Evolutionary conservation across 306 rosid species (phyloP).

Genomic region (Quercus suber): DNA sequence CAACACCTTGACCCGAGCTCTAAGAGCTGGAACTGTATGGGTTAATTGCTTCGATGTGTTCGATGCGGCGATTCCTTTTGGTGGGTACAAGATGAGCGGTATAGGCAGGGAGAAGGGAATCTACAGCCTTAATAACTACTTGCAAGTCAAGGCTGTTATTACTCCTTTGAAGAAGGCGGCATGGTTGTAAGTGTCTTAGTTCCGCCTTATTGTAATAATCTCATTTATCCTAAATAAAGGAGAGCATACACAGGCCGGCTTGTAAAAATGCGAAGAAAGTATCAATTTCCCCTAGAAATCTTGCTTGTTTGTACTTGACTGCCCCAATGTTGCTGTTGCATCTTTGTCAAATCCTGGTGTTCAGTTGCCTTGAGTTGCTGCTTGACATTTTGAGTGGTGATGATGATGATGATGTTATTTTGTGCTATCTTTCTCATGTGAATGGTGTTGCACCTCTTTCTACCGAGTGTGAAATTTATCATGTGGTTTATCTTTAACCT

Average conservation of each 20-base stretch:
- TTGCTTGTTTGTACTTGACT: not conserved
- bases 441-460: not conserved
- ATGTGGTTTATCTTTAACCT: no score
- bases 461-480: not conserved
- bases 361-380: not conserved
- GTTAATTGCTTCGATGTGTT: constrained; percentile 87
- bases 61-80: constrained; percentile 95
- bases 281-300: not conserved
- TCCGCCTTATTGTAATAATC: not conserved
- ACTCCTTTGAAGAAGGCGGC: constrained; percentile 72
- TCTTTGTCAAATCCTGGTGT: not conserved
- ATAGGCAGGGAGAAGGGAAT: constrained; percentile 84
- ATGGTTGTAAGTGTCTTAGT: constrained; percentile 48
- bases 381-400: not conserved
- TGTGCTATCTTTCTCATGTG: not conserved
- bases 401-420: not conserved
- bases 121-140: constrained; percentile 76
- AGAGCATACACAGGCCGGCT: not conserved
- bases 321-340: not conserved
- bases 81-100: constrained; percentile 97
- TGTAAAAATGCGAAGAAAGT: constrained; percentile 1
- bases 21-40: constrained; percentile 83
- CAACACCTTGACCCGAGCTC: constrained; percentile 69
- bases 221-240: constrained; percentile 1
- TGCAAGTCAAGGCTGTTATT: constrained; percentile 88